phyloP scores from a whole-genome alignment of 345 rosid genomes.

The Anastatica hierochuntica region DNA sequence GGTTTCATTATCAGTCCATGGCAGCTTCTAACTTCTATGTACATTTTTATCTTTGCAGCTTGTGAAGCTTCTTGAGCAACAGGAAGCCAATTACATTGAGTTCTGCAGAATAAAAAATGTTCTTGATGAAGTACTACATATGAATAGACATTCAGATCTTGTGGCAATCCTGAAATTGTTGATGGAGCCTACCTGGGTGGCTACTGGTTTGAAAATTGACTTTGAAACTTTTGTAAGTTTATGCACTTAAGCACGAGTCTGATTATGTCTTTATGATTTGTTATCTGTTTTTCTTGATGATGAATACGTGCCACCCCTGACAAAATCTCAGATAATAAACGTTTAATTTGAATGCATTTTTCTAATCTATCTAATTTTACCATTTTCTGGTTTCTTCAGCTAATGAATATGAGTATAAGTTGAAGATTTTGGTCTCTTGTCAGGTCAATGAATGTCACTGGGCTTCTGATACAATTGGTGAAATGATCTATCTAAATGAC shows the following conservation, averaged over 20 bases:
- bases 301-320: no score
- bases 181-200: slow-evolving; percentile 92
- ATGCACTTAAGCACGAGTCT: background rate
- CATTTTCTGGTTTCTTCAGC: background rate
- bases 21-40: slow-evolving; percentile 12
- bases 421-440: slow-evolving; percentile 4
- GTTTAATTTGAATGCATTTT: no score
- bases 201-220: slow-evolving; percentile 88
- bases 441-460: slow-evolving; percentile 74
- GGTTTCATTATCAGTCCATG: background rate
- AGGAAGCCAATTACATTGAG: slow-evolving; percentile 91
- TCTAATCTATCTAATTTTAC: no score
- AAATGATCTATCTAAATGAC: slow-evolving; percentile 57
- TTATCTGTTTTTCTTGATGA: no score
- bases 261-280: background rate
- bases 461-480: slow-evolving; percentile 58
- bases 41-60: slow-evolving; percentile 51
- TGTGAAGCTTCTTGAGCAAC: slow-evolving; percentile 88
- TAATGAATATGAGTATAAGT: no score
- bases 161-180: slow-evolving; percentile 53
- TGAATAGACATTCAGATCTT: slow-evolving; percentile 56
- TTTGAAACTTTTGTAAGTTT: slow-evolving; percentile 58
- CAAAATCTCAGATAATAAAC: no score
- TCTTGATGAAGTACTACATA: slow-evolving; percentile 68
- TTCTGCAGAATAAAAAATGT: slow-evolving; percentile 81